Evolutionary conservation across 2,329 filamentous ascomycete genomes (phyloP).

Genomic region (Talaromyces sp.): DNA sequence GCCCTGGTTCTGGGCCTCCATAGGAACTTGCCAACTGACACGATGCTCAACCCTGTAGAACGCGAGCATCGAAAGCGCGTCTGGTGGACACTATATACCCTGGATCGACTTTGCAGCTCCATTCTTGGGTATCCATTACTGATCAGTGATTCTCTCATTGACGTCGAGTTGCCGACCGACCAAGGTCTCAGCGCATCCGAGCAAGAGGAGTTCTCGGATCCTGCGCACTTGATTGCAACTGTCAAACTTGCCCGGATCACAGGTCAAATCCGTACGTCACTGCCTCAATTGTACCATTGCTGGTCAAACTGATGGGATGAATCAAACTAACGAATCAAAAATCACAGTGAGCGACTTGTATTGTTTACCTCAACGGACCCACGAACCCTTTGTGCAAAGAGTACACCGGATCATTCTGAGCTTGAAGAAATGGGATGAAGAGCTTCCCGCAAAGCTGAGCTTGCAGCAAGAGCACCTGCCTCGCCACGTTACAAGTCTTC

Average conservation of each 20-base stretch:
- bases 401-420: conserved; percentile 19
- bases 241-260: conserved; percentile 25
- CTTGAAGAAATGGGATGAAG: conserved; percentile 24
- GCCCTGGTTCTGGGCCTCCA: conserved; percentile 37
- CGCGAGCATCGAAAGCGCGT: conserved; percentile 42
- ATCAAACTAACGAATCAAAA: background rate
- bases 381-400: conserved; percentile 23
- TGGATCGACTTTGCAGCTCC: conserved; percentile 44
- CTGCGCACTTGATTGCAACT: conserved; percentile 24
- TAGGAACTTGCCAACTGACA: conserved; percentile 21
- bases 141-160: conserved; percentile 40
- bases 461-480: conserved; percentile 22
- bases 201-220: conserved; percentile 25
- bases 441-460: conserved; percentile 22
- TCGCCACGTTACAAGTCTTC: conserved; percentile 24
- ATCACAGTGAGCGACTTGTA: conserved; percentile 18
- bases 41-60: conserved; percentile 20
- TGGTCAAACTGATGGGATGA: background rate
- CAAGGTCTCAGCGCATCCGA: conserved; percentile 22
- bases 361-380: conserved; percentile 22
- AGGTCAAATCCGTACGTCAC: conserved; percentile 22
- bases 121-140: conserved; percentile 42
- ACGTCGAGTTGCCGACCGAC: conserved; percentile 24
- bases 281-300: conserved; percentile 1
- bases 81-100: conserved; percentile 46